phyloP scores from a whole-genome alignment of 2,329 filamentous ascomycete genomes.

The Ambrosiella cleistominuta region DNA sequence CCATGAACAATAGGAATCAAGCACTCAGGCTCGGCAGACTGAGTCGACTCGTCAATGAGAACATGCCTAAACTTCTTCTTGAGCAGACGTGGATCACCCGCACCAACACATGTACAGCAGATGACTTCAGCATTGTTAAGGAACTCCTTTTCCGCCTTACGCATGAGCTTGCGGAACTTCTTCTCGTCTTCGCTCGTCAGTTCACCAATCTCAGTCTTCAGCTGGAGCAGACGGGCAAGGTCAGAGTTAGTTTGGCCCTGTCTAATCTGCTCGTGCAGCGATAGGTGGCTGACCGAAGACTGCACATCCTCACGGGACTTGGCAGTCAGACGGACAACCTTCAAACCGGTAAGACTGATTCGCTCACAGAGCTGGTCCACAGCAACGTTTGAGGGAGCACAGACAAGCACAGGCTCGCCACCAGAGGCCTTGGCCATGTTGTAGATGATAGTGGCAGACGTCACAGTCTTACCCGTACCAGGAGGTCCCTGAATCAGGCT shows the following conservation, averaged over 20 bases:
- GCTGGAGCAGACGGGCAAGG: conserved; percentile 74
- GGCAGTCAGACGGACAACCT: conserved; percentile 93
- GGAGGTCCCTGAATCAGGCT: conserved; percentile 94
- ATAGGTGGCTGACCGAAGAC: conserved; percentile 90
- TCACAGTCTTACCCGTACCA: conserved; percentile 95
- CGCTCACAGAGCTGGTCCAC: conserved; percentile 97
- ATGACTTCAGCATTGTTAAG: conserved; percentile 91
- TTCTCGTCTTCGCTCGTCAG: conserved; percentile 93
- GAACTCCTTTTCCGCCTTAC: conserved; percentile 87
- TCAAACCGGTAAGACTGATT: conserved; percentile 83
- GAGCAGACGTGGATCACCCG: conserved; percentile 80
- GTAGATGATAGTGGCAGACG: conserved; percentile 95
- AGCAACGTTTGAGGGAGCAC: conserved; percentile 93
- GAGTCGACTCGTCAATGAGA: conserved; percentile 92
- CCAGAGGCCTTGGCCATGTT: conserved; percentile 90
- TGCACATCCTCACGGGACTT: conserved; percentile 98
- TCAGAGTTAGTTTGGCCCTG: conserved; percentile 95
- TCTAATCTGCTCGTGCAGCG: conserved; percentile 89
- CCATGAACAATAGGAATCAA: conserved; percentile 96
- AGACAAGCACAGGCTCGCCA: conserved; percentile 74
- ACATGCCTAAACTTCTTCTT: conserved; percentile 99
- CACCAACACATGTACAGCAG: conserved; percentile 95
- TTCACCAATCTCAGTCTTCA: conserved; percentile 84
- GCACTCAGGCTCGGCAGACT: conserved; percentile 94
- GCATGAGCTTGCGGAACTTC: conserved; percentile 90